Evolutionary conservation across 768 basidiomycete species (phyloP).

Genomic region (Auriculariales sp.): DNA sequence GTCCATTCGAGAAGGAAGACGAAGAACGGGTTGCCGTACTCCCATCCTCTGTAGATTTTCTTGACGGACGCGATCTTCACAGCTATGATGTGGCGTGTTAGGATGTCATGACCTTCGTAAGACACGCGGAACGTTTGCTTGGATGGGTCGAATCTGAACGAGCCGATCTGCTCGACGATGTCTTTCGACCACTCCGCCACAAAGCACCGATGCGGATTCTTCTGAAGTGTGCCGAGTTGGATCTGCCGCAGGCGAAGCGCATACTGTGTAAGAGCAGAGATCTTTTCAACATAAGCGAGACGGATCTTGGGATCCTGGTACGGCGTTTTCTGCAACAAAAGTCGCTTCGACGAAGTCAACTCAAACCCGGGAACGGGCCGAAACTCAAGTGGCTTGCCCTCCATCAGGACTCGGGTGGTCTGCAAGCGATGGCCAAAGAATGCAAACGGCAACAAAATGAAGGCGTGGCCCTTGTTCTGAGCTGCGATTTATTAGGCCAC

Average conservation of each 20-base stretch:
- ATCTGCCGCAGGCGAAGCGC: not conserved
- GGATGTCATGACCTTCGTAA: not conserved
- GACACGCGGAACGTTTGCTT: not conserved
- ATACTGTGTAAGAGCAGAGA: not conserved
- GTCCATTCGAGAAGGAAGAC: not conserved
- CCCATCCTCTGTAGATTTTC: conserved; percentile 45
- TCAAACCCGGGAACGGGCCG: not conserved
- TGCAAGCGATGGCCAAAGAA: not conserved
- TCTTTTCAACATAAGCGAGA: not conserved
- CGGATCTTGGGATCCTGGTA: not conserved
- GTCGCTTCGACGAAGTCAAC: not conserved
- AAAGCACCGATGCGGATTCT: not conserved
- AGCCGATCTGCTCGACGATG: not conserved
- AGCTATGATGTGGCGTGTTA: conserved; percentile 24
- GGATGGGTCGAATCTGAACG: not conserved
- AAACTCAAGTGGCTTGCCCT: not conserved
- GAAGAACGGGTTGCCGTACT: conserved; percentile 46
- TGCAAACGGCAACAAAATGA: not conserved
- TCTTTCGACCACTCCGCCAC: not conserved
- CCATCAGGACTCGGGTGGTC: not conserved
- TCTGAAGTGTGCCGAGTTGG: not conserved
- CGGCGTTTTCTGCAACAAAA: not conserved
- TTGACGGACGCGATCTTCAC: conserved; percentile 44
- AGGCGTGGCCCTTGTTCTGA: not conserved
- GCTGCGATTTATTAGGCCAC: not conserved